Evolutionary conservation across 352 stramenopile species (phyloP).

Genomic region (Paralagenidium karlingii): DNA sequence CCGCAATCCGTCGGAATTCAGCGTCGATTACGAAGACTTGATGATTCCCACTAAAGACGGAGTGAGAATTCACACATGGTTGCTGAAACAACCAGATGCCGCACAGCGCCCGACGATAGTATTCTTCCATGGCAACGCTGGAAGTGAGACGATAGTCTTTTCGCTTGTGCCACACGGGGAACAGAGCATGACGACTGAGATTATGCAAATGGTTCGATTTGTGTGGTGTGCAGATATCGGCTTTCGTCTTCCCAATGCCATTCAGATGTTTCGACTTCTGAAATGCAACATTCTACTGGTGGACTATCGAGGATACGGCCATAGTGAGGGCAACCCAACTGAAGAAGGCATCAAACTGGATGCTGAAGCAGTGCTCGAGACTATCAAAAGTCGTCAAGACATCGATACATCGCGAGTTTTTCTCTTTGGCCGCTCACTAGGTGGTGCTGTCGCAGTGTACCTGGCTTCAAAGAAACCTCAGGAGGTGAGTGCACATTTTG

Average conservation of each 20-base stretch:
- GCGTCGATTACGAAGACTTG: slow-evolving; percentile 84
- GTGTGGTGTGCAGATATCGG: slow-evolving; percentile 71
- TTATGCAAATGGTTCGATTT: background rate
- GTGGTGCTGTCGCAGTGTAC: slow-evolving; percentile 87
- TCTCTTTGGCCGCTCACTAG: slow-evolving; percentile 87
- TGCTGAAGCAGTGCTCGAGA: slow-evolving; percentile 42
- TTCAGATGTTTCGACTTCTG: slow-evolving; percentile 83
- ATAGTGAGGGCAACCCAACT: slow-evolving; percentile 75
- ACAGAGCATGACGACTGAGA: background rate
- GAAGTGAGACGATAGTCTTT: slow-evolving; percentile 31
- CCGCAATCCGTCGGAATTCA: slow-evolving; percentile 71
- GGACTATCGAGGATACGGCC: slow-evolving; percentile 91
- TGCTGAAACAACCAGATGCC: slow-evolving; percentile 78
- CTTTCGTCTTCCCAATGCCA: slow-evolving; percentile 86
- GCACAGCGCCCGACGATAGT: slow-evolving; percentile 72
- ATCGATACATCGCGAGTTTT: slow-evolving; percentile 84
- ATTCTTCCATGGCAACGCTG: slow-evolving; percentile 94
- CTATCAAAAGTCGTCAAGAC: slow-evolving; percentile 9
- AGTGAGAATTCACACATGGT: slow-evolving; percentile 84
- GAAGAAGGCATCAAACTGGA: slow-evolving; percentile 89
- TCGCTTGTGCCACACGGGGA: background rate
- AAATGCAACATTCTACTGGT: slow-evolving; percentile 87
- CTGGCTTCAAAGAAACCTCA: slow-evolving; percentile 66
- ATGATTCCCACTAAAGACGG: slow-evolving; percentile 78
- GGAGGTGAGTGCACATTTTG: slow-evolving; percentile 18